phyloP scores from a whole-genome alignment of 1,284 basidiomycete genomes.

The Crucibulum parvulum region DNA sequence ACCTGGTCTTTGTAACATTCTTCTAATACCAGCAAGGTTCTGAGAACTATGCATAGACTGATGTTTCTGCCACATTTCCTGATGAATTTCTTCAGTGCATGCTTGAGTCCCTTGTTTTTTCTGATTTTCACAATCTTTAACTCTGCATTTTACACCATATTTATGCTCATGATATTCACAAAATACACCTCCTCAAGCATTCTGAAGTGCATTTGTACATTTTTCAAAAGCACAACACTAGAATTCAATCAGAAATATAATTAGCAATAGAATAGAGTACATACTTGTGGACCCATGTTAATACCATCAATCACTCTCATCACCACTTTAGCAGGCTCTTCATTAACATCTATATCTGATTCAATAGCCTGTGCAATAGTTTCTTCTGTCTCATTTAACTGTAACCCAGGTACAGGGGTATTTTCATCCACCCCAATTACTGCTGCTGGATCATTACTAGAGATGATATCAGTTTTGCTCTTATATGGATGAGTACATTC shows the following conservation, averaged over 20 bases:
- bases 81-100: constrained; percentile 18
- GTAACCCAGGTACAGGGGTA: not conserved
- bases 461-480: constrained; percentile 13
- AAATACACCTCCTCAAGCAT: constrained; percentile 23
- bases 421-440: constrained; percentile 10
- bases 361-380: not conserved
- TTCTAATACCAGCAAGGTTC: constrained; percentile 15
- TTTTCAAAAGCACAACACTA: constrained; percentile 18
- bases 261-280: constrained; percentile 3
- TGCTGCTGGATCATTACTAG: constrained; percentile 16
- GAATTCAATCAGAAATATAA: not conserved
- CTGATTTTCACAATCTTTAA: constrained; percentile 14
- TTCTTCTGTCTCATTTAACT: constrained; percentile 12
- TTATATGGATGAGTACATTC: constrained; percentile 29
- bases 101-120: constrained; percentile 18
- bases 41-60: constrained; percentile 6
- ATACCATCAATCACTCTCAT: constrained; percentile 33
- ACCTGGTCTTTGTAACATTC: constrained; percentile 20
- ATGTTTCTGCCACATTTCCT: constrained; percentile 21
- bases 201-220: constrained; percentile 17
- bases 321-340: constrained; percentile 6
- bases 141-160: constrained; percentile 13
- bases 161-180: constrained; percentile 21
- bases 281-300: constrained; percentile 20
- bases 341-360: not conserved